phyloP scores from a whole-genome alignment of 371 early-diverging fungal species.

The Dinochytrium kinnereticum region DNA sequence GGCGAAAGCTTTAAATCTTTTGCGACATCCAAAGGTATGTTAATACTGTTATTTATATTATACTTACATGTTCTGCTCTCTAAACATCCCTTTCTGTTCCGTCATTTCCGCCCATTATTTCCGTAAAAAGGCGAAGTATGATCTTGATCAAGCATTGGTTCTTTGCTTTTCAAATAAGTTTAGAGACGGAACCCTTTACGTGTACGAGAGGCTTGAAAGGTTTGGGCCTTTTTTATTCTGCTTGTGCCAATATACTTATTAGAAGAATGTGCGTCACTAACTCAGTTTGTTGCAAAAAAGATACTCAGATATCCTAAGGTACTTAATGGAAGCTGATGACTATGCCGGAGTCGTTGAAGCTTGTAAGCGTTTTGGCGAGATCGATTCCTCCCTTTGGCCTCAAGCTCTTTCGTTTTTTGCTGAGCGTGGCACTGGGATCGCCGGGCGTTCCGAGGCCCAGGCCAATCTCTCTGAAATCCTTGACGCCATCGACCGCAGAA shows the following conservation, averaged over 20 bases:
- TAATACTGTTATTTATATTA: background rate
- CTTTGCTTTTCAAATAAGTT: conserved; percentile 84
- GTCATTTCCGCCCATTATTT: too few relatives aligned
- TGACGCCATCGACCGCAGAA: conserved; percentile 80
- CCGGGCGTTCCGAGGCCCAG: conserved; percentile 16
- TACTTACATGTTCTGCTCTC: conserved; percentile 16
- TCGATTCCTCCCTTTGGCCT: conserved; percentile 81
- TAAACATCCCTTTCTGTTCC: too few relatives aligned
- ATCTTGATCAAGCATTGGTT: conserved; percentile 88
- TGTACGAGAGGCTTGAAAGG: conserved; percentile 84
- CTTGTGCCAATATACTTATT: background rate
- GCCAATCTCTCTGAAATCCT: conserved; percentile 66
- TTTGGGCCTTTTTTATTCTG: conserved; percentile 19
- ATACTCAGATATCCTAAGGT: conserved; percentile 77
- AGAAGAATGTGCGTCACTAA: too few relatives aligned
- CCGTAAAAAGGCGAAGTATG: conserved; percentile 79
- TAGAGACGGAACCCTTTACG: conserved; percentile 80
- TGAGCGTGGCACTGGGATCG: conserved; percentile 36
- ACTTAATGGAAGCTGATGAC: conserved; percentile 81
- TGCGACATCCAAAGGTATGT: conserved; percentile 57
- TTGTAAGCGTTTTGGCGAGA: conserved; percentile 76
- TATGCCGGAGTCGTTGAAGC: conserved; percentile 74
- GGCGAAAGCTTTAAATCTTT: conserved; percentile 57
- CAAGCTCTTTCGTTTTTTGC: conserved; percentile 85
- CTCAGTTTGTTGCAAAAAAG: too few relatives aligned